Evolutionary conservation across 2,329 filamentous ascomycete genomes (phyloP).

Genomic region (Ophiocordyceps camponoti-rufipedis): DNA sequence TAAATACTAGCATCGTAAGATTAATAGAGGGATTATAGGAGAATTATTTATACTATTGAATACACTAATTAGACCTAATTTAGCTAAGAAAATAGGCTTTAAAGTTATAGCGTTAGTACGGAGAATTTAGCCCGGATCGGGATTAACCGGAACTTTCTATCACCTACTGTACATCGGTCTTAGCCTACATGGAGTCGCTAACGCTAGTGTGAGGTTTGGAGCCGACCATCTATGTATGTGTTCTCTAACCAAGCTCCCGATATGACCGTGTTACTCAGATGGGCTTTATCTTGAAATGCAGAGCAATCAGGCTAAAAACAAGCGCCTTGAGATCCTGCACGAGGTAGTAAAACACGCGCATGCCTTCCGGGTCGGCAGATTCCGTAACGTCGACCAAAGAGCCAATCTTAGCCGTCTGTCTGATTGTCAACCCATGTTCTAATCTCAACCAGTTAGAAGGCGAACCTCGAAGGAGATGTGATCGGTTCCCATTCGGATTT

Average conservation of each 20-base stretch:
- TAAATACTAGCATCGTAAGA: not conserved
- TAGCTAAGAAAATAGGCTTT: not conserved
- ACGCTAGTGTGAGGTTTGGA: no score
- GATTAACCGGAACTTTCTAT: not conserved
- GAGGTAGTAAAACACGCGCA: conserved; percentile 96
- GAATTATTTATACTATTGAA: not conserved
- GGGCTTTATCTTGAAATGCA: conserved; percentile 93
- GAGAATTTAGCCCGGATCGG: not conserved
- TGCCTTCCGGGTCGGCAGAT: conserved; percentile 84
- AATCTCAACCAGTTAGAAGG: not conserved
- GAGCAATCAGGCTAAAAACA: conserved; percentile 85
- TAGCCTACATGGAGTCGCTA: no score
- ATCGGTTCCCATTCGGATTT: conserved; percentile 83
- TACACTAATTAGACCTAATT: no score
- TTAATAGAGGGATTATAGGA: not conserved
- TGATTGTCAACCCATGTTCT: not conserved
- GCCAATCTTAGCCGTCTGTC: conserved; percentile 89
- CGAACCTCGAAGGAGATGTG: conserved; percentile 93
- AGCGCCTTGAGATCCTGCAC: conserved; percentile 94
- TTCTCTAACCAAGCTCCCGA: no score
- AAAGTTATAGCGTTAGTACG: not conserved
- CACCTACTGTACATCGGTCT: not conserved
- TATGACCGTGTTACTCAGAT: conserved; percentile 32
- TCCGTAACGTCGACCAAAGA: conserved; percentile 94
- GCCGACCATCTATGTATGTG: no score